Base-by-base conservation (phyloP, 1,284 basidiomycete species). In the Cutaneotrichosporon sp. region DNA sequence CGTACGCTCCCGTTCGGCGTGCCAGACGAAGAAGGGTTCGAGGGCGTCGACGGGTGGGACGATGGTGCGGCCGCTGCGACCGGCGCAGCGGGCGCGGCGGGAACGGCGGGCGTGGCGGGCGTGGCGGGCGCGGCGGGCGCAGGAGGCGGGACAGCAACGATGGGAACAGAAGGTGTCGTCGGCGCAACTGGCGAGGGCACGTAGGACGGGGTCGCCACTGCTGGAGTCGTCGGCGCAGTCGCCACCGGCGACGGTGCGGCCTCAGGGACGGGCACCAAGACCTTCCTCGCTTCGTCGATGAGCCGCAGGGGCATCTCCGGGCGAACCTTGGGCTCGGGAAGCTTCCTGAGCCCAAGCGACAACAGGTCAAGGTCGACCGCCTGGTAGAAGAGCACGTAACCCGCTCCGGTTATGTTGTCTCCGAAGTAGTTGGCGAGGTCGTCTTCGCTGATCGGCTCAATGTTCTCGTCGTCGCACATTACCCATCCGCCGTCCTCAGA, bases 351-450 rank as follows among this genome's bases (percentile, higher is more conserved):
- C 1, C 92, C 92, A 18, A 94, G 83, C 18, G 83, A 82, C n/a
- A 80, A 72, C 36, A 85, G 81, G 72, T 94, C 88, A 59, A 95
- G 83, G 77, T 97, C 92, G 18, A 86, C 87, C 14, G 94, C 95
- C 79, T 98, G 94, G 78, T 99, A 99, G 81, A 97, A 99, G 38
- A 99, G 83, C 27, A 99, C 95, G 78, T 99, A 99, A 22, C 95
- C 97, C 42, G 90, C 89, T 24, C 95, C 95, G 4, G 88, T 86
- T 10, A 83, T 82, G 51, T 89, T 89, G 71, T 98, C 95, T 62
- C 97, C 95, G 79, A 93, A 99, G 80, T 95, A 99, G 73, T 90
- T 90, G 53, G 87, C 84, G 58, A 99, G 95, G 67, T 98, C 95
- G 52, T 82, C 82, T 78, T 98, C 95, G 67, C 90, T 87, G 73